These are phyloP conservation scores for Mortierella polycephala DNA, from an alignment of 371 early-diverging fungal species.

Conservation along the genomic window DNA sequence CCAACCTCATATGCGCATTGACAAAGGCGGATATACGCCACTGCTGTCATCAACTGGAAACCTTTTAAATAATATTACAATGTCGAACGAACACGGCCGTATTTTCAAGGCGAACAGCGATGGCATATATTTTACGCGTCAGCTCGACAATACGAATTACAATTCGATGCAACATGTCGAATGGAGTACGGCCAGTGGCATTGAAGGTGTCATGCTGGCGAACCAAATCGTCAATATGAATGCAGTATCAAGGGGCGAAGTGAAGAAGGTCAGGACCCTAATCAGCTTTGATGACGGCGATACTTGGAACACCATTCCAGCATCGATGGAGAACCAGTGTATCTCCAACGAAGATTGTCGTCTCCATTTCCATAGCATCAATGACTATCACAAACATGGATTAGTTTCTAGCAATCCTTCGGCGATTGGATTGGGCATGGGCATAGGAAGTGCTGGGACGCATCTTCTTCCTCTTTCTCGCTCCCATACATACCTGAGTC, in stretches of 20 bases:
- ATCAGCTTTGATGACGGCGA: conserved; percentile 91
- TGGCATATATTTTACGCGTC: conserved; percentile 79
- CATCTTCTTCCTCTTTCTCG: conserved; percentile 67
- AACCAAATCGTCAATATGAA: conserved; percentile 85
- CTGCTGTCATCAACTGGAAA: conserved; percentile 79
- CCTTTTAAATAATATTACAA: conserved; percentile 79
- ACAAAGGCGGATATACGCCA: conserved; percentile 71
- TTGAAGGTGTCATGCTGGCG: conserved; percentile 88
- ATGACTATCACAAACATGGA: conserved; percentile 70
- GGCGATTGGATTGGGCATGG: conserved; percentile 90
- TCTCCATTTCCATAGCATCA: conserved; percentile 83
- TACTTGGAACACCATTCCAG: conserved; percentile 73
- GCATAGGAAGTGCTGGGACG: conserved; percentile 89
- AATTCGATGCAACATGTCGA: conserved; percentile 84
- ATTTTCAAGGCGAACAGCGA: conserved; percentile 87
- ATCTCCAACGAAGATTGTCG: conserved; percentile 61
- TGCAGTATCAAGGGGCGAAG: conserved; percentile 64
- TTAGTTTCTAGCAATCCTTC: conserved; percentile 75
- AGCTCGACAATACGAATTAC: conserved; percentile 83
- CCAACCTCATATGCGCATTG: conserved; percentile 73
- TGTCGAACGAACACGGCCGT: conserved; percentile 74
- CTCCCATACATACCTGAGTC: conserved; percentile 81
- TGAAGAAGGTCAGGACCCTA: conserved; percentile 76
- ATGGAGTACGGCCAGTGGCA: conserved; percentile 86
- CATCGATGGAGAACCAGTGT: conserved; percentile 72